phyloP scores from a whole-genome alignment of 148 eudicot species.

The Limonium bicolor region DNA sequence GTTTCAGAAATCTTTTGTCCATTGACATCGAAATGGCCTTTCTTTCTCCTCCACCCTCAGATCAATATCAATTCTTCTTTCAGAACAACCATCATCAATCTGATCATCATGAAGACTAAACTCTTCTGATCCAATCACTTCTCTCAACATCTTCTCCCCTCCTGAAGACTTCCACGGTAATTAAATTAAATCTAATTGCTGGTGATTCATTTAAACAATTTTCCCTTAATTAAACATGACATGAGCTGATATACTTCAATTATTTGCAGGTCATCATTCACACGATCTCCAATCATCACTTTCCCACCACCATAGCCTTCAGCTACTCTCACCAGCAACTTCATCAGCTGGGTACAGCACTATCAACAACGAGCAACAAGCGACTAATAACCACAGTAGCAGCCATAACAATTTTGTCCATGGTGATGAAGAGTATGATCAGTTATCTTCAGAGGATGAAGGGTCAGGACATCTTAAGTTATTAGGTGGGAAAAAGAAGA shows the following conservation, averaged over 20 bases:
- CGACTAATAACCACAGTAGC: too few relatives aligned
- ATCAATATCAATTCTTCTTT: constrained; percentile 17
- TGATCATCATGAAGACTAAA: constrained; percentile 12
- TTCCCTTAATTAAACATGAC: too few relatives aligned
- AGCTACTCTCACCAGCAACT: not conserved
- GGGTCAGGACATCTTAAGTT: not conserved
- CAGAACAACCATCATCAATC: constrained; percentile 16
- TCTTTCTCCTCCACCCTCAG: constrained; percentile 11
- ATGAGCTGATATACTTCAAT: too few relatives aligned
- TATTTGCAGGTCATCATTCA: not conserved
- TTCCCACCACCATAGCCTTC: too few relatives aligned
- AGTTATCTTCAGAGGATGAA: constrained; percentile 9
- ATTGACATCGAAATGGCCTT: constrained; percentile 7
- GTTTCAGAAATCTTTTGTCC: not conserved
- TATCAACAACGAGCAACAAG: too few relatives aligned
- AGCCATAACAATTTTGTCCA: too few relatives aligned
- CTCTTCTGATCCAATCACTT: constrained; percentile 6
- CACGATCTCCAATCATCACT: not conserved
- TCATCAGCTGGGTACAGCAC: constrained; percentile 4
- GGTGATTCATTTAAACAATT: too few relatives aligned
- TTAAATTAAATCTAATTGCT: not conserved
- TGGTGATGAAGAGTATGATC: constrained; percentile 15
- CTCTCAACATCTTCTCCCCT: constrained; percentile 3
- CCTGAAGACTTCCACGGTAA: constrained; percentile 1
- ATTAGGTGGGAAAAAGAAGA: constrained; percentile 42